A percentile compares a stretch with the other conserved stretches of the same genome.
phyloP scores from a whole-genome alignment of 176 grass and related monocot genomes.

The Guadua angustifolia region DNA sequence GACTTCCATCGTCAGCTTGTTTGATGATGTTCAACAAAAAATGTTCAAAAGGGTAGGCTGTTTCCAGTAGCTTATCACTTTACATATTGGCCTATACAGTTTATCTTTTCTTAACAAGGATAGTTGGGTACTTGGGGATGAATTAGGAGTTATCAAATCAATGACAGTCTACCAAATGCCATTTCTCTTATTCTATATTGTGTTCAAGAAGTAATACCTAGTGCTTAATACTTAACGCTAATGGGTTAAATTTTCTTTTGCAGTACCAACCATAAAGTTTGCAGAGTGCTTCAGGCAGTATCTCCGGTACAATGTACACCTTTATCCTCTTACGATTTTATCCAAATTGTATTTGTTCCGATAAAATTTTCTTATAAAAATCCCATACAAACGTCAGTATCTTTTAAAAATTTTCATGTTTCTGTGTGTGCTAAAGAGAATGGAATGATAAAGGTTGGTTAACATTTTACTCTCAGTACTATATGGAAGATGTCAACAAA shows the following conservation, averaged over 20 bases:
- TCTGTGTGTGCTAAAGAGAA: constrained; percentile 37
- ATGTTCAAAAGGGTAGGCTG: constrained; percentile 39
- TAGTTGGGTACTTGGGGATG: background rate
- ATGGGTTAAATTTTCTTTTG: constrained; percentile 21
- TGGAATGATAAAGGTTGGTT: constrained; percentile 61
- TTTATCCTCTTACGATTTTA: constrained; percentile 25
- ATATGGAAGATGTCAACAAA: background rate
- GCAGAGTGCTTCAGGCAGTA: constrained; percentile 42
- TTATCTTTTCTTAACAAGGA: background rate
- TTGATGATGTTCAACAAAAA: constrained; percentile 12
- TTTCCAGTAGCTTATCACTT: background rate
- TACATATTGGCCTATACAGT: background rate
- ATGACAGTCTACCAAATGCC: background rate
- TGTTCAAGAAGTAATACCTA: background rate
- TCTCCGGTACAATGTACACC: constrained; percentile 45
- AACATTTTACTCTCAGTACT: constrained; percentile 5
- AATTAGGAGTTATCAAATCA: background rate
- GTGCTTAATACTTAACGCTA: background rate
- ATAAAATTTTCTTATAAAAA: constrained; percentile 35
- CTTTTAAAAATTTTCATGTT: constrained; percentile 55
- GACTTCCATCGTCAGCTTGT: background rate
- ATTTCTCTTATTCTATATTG: background rate
- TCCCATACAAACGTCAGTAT: background rate
- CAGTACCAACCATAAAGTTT: constrained; percentile 44
- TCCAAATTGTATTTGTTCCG: background rate